Conservation (phyloP, 441 rosid species). For the Adansonia rubrostipa region DNA sequence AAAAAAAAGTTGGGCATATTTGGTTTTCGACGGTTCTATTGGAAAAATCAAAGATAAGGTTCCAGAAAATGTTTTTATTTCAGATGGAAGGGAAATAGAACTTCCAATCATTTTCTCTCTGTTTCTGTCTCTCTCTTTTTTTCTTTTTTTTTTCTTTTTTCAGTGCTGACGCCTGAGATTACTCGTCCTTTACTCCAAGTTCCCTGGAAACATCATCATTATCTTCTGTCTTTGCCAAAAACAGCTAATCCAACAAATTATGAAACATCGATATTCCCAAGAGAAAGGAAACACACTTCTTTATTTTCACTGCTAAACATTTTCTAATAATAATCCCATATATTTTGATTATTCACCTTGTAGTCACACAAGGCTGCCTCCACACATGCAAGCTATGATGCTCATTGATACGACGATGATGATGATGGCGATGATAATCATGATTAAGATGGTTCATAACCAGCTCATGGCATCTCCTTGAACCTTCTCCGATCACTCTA, state of each 20-base stretch:
- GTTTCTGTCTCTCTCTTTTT: neutral
- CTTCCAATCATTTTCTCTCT: neutral
- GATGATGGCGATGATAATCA: slow-evolving; percentile 16
- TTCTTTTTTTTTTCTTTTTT: neutral
- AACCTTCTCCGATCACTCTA: slow-evolving; percentile 45
- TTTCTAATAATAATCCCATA: neutral
- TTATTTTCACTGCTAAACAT: neutral
- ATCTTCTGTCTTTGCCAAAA: slow-evolving; percentile 14
- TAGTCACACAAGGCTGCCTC: slow-evolving; percentile 69
- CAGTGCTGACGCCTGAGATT: neutral
- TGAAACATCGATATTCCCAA: neutral
- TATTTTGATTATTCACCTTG: slow-evolving; percentile 40
- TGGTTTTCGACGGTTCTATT: neutral
- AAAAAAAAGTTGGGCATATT: neutral
- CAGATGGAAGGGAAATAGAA: neutral
- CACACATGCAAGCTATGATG: slow-evolving; percentile 53
- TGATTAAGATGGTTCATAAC: slow-evolving; percentile 28
- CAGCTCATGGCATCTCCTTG: slow-evolving; percentile 50
- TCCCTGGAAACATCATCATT: neutral
- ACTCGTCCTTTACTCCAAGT: slow-evolving; percentile 8
- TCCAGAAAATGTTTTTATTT: neutral
- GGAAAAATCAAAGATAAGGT: neutral
- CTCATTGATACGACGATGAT: slow-evolving; percentile 29
- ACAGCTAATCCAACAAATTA: neutral
- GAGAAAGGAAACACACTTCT: neutral